A percentile compares a stretch with the other conserved stretches of the same genome.
Conservation (phyloP, 768 basidiomycete species). For the Serendipita vermifera region DNA sequence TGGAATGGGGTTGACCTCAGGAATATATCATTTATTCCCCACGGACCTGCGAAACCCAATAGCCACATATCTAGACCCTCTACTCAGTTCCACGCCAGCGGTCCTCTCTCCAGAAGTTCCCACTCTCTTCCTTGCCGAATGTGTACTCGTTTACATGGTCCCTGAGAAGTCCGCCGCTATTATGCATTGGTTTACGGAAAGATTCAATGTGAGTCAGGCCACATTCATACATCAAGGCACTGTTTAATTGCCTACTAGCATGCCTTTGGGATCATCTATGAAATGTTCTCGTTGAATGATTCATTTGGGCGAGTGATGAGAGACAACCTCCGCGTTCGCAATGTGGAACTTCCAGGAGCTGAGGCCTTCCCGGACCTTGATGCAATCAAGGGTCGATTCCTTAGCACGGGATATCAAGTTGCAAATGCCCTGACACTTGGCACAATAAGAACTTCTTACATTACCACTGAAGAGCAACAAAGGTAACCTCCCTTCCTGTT, state of each 20-base stretch:
- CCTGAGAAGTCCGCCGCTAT: slow-evolving; percentile 45
- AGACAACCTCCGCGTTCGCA: slow-evolving; percentile 63
- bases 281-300: slow-evolving; percentile 85
- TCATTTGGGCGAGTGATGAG: slow-evolving; percentile 89
- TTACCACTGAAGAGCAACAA: slow-evolving; percentile 37
- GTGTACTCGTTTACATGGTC: slow-evolving; percentile 80
- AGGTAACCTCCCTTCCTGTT: not conserved
- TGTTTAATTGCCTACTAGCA: slow-evolving; percentile 31
- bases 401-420: slow-evolving; percentile 39
- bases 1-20: slow-evolving; percentile 43
- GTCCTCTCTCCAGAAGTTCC: slow-evolving; percentile 50
- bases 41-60: slow-evolving; percentile 61
- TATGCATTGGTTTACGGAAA: slow-evolving; percentile 59
- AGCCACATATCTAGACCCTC: slow-evolving; percentile 31
- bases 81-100: slow-evolving; percentile 22
- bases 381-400: slow-evolving; percentile 49
- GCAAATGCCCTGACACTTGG: slow-evolving; percentile 52
- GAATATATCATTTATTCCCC: slow-evolving; percentile 57
- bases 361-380: slow-evolving; percentile 44
- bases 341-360: slow-evolving; percentile 62
- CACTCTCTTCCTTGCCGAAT: slow-evolving; percentile 83
- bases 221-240: slow-evolving; percentile 18
- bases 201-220: slow-evolving; percentile 26
- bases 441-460: slow-evolving; percentile 46
- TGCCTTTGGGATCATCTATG: slow-evolving; percentile 48